Evolutionary conservation across 106 monocot genomes (phyloP).

Genomic region (Cymbidium sinense): DNA sequence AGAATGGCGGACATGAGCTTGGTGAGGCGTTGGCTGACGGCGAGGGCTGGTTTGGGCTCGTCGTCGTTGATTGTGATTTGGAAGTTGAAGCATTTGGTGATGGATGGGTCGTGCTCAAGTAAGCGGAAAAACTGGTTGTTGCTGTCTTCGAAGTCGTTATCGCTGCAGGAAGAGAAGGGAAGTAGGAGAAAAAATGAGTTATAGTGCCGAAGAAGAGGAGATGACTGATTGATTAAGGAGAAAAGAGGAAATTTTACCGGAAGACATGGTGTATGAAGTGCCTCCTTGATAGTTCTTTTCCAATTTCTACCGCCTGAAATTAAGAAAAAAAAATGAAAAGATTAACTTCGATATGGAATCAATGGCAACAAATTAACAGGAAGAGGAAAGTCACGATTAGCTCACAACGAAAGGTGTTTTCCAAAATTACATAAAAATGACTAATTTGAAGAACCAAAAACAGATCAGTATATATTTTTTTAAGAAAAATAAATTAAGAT

Average conservation of each 20-base stretch:
- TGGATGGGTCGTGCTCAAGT: constrained; percentile 79
- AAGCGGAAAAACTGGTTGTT: constrained; percentile 60
- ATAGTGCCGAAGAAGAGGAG: background rate
- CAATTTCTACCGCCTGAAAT: constrained; percentile 66
- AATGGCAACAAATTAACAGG: too few relatives aligned
- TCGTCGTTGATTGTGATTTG: constrained; percentile 61
- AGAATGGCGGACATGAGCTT: constrained; percentile 85
- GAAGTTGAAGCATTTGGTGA: constrained; percentile 79
- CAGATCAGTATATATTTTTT: too few relatives aligned
- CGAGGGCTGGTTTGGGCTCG: constrained; percentile 55
- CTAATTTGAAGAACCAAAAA: too few relatives aligned
- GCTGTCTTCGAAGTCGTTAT: constrained; percentile 81
- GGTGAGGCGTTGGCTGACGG: constrained; percentile 47
- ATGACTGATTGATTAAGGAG: background rate
- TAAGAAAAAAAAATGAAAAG: background rate
- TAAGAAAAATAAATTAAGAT: too few relatives aligned
- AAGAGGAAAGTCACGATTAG: too few relatives aligned
- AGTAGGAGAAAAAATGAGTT: background rate
- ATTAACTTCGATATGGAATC: too few relatives aligned
- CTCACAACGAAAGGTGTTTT: too few relatives aligned
- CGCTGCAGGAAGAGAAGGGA: constrained; percentile 25
- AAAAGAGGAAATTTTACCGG: constrained; percentile 26
- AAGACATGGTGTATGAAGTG: constrained; percentile 92
- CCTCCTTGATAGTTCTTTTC: constrained; percentile 70
- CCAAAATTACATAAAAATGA: too few relatives aligned